These are phyloP conservation scores for Flaveria floridana DNA, from an alignment of 140 eudicot genomes.

Conservation along the genomic window DNA sequence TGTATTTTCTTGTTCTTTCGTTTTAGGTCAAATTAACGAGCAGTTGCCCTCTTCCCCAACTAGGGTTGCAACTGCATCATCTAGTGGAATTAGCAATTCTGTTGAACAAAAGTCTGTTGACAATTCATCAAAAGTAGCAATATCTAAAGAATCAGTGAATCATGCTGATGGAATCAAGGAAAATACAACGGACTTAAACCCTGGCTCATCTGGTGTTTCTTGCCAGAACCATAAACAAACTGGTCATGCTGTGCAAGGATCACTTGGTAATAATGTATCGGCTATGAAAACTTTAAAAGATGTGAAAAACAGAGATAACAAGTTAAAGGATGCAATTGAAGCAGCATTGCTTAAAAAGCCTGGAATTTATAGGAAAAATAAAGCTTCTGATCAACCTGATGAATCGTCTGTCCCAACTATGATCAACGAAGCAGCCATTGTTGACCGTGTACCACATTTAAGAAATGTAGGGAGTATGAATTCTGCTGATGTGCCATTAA, in stretches of 20 bases:
- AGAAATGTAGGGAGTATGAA: conserved; percentile 31
- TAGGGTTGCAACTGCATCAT: conserved; percentile 44
- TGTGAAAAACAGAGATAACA: conserved; percentile 46
- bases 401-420: conserved; percentile 39
- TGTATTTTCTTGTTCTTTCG: conserved; percentile 18
- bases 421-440: conserved; percentile 39
- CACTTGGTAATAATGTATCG: conserved; percentile 36
- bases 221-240: conserved; percentile 48
- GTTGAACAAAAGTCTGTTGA: conserved; percentile 51
- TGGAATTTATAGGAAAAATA: conserved; percentile 59
- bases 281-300: conserved; percentile 45
- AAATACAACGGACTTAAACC: conserved; percentile 26
- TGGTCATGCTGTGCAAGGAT: conserved; percentile 36
- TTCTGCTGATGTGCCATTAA: conserved; percentile 33
- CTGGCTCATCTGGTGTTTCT: conserved; percentile 34
- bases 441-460: conserved; percentile 37
- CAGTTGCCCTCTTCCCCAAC: conserved; percentile 40
- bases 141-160: conserved; percentile 40
- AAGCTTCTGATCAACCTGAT: conserved; percentile 43
- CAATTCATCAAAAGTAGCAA: conserved; percentile 25
- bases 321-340: conserved; percentile 82
- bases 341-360: conserved; percentile 88
- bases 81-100: conserved; percentile 37
- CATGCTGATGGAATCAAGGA: conserved; percentile 51
- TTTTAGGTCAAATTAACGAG: conserved; percentile 58